These are phyloP conservation scores for Blastosporella zonata DNA, from an alignment of 1,284 basidiomycete genomes.

Conservation along the genomic window DNA sequence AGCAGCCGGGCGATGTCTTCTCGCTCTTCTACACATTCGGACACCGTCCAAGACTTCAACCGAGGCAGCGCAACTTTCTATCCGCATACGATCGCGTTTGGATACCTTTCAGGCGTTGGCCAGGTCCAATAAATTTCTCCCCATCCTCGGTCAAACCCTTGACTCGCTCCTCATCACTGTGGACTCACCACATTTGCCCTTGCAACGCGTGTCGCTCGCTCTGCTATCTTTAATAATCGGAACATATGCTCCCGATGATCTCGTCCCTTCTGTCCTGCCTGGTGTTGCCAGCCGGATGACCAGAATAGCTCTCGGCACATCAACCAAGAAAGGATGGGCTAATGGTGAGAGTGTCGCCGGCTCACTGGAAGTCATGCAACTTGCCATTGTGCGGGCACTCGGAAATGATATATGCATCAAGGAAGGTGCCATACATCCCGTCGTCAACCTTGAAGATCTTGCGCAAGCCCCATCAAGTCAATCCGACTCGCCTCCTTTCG, in stretches of 20 bases:
- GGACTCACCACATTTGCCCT: conserved; percentile 50
- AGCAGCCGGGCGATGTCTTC: conserved; percentile 57
- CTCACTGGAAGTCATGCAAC: conserved; percentile 56
- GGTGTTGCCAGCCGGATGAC: conserved; percentile 76
- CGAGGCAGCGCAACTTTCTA: conserved; percentile 22
- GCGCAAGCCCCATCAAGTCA: conserved; percentile 28
- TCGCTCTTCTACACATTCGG: conserved; percentile 51
- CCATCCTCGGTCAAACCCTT: conserved; percentile 82
- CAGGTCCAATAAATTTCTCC: conserved; percentile 53
- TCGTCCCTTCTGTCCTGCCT: conserved; percentile 75
- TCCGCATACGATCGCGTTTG: conserved; percentile 35
- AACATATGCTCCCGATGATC: conserved; percentile 59
- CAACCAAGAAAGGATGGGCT: conserved; percentile 56
- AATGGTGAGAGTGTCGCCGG: conserved; percentile 62
- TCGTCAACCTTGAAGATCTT: conserved; percentile 64
- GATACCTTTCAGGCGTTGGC: conserved; percentile 45
- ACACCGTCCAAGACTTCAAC: conserved; percentile 34
- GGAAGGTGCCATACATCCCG: conserved; percentile 53
- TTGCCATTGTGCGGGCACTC: conserved; percentile 53
- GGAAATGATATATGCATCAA: conserved; percentile 63
- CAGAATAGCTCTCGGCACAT: conserved; percentile 59
- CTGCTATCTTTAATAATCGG: conserved; percentile 54
- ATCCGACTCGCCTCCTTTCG: conserved; percentile 8
- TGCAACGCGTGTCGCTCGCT: conserved; percentile 68
- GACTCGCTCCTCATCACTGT: conserved; percentile 63